phyloP scores from a whole-genome alignment of 495 filamentous ascomycete genomes.

The Penicillium diatomitis region DNA sequence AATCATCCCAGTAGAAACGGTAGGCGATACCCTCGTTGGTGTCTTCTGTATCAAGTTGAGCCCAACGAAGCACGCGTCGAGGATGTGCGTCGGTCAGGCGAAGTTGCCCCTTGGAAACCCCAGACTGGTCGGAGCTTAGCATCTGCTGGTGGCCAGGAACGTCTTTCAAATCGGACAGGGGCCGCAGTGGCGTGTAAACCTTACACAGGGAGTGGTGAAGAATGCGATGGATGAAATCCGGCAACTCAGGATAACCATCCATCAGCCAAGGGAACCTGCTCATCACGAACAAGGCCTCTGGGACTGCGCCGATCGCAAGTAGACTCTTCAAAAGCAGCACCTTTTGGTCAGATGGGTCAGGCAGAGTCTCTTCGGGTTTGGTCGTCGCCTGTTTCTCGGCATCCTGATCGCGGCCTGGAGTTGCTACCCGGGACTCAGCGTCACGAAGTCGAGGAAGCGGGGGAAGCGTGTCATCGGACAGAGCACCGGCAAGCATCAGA shows the following conservation, averaged over 20 bases:
- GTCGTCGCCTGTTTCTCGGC: constrained; percentile 36
- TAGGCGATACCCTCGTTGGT: constrained; percentile 64
- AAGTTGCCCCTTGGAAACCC: constrained; percentile 56
- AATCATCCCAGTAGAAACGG: constrained; percentile 95
- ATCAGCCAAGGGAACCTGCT: constrained; percentile 87
- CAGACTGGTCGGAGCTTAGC: constrained; percentile 50
- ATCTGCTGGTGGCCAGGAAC: constrained; percentile 41
- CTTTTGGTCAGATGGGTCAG: constrained; percentile 86
- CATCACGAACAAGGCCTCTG: constrained; percentile 86
- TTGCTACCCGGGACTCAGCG: constrained; percentile 31
- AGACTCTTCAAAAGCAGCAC: constrained; percentile 73
- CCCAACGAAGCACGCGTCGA: constrained; percentile 64
- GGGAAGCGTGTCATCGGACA: constrained; percentile 73
- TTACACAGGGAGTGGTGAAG: constrained; percentile 67
- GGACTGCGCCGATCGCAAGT: constrained; percentile 82
- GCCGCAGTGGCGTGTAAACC: constrained; percentile 48
- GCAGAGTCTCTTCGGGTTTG: constrained; percentile 50
- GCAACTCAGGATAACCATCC: constrained; percentile 69
- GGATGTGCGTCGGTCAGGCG: constrained; percentile 44
- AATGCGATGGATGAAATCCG: constrained; percentile 73
- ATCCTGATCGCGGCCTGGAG: constrained; percentile 43
- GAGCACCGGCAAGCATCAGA: constrained; percentile 77
- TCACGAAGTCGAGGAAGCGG: constrained; percentile 39
- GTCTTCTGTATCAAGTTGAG: constrained; percentile 66
- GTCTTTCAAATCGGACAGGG: constrained; percentile 29